phyloP scores from a whole-genome alignment of 1,139 yeast species.

The Yamadazyma jaroonii region DNA sequence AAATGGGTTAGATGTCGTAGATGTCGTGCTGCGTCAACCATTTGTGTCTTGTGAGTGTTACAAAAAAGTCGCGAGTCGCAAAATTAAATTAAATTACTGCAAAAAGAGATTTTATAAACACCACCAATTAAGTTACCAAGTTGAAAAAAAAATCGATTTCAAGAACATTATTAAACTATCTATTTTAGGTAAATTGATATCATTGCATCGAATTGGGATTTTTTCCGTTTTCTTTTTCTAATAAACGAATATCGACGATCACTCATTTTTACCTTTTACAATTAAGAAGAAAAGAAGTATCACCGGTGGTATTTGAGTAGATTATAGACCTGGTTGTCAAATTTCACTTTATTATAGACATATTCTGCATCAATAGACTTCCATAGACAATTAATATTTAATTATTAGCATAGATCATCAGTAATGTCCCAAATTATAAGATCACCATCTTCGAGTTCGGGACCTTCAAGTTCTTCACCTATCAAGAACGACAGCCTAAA shows the following conservation, averaged over 20 bases:
- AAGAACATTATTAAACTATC: too few relatives aligned
- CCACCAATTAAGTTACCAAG: too few relatives aligned
- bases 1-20: neutral
- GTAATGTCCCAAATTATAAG: slow-evolving; percentile 6
- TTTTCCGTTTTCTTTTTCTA: too few relatives aligned
- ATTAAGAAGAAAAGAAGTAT: neutral
- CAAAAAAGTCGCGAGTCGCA: too few relatives aligned
- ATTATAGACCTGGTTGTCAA: neutral
- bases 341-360: neutral
- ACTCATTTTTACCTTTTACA: neutral
- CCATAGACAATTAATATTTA: neutral
- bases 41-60: neutral
- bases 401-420: too few relatives aligned
- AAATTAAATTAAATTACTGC: too few relatives aligned
- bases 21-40: neutral
- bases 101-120: too few relatives aligned
- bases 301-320: neutral
- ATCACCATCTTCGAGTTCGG: slow-evolving; percentile 8
- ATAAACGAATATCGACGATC: neutral
- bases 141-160: too few relatives aligned
- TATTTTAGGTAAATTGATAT: too few relatives aligned
- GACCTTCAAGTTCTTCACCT: slow-evolving; percentile 7
- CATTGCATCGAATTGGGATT: too few relatives aligned
- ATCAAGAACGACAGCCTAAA: slow-evolving; percentile 1
- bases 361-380: neutral